Conservation (phyloP, 805 yeast species). For the Wickerhamomyces subpelliculosus region DNA sequence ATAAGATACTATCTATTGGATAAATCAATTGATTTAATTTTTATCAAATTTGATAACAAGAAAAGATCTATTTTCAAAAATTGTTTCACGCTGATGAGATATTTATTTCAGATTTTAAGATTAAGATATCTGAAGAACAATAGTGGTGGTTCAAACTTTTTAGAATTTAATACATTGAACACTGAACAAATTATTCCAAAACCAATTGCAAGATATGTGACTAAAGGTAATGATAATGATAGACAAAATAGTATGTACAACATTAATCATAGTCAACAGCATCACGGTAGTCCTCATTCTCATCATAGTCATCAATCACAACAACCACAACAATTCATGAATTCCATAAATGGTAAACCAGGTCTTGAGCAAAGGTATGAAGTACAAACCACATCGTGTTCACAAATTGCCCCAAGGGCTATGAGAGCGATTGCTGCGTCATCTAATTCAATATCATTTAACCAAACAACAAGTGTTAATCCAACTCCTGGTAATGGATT, state of each 20-base stretch:
- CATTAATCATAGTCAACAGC: background rate
- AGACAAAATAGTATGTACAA: background rate
- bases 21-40: constrained; percentile 25
- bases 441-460: constrained; percentile 1
- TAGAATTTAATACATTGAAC: constrained; percentile 16
- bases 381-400: constrained; percentile 22
- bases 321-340: no score
- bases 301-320: background rate
- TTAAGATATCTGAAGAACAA: constrained; percentile 22
- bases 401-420: constrained; percentile 27
- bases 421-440: constrained; percentile 21
- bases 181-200: constrained; percentile 23
- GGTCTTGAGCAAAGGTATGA: constrained; percentile 3
- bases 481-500: background rate
- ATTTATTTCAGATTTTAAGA: constrained; percentile 25
- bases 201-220: constrained; percentile 5
- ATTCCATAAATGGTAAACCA: no score
- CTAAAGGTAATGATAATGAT: background rate
- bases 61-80: constrained; percentile 26
- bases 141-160: background rate
- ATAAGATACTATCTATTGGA: constrained; percentile 24
- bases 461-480: background rate
- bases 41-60: constrained; percentile 26
- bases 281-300: background rate
- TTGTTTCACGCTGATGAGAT: constrained; percentile 25